Evolutionary conservation across 2,329 filamentous ascomycete species (phyloP), one percentile per base, ranked within the genome.

Genomic region (Talaromyces sp.): DNA sequence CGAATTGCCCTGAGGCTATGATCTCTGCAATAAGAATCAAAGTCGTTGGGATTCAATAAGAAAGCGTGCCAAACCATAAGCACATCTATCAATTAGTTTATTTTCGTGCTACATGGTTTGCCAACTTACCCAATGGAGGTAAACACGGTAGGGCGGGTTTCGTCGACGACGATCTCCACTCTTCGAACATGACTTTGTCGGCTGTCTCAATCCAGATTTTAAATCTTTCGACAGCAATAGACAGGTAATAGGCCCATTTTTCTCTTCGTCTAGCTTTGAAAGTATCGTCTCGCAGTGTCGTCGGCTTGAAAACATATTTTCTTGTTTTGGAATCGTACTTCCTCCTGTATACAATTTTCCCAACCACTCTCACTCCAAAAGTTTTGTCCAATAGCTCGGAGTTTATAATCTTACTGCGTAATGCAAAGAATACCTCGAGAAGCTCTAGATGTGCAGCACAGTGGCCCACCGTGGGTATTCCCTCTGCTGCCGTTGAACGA

Each of bases 1-100:
- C 1, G 52, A 24, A n/a, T 53, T 14, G 0, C 58, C 50, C 10
- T 61, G 6, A 63, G 54, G 12, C 48, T 31, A 29, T 57, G 46
- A 24, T 48, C 19, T 31, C 38, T 35, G 29, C 57, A 59, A 61
- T 60, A 66, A 24, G 2, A 41, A 60, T 56, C 12, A 48, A 69
- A 71, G 1, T 66, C 24, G 0, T 52, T 60, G 0, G 74, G 72
- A 31, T 77, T 76, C 3, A 75, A 64, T 38, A 76, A 63, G 7
- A 71, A 69, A 0, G 74, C 65, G 54, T 77, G 74, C 74, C 73
- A 77, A 0, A 75, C 70, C 72, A 75, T 74, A 3, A 76, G 55
- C 1, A 76, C 58, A 63, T 76, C 74, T 32, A 68, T 6, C 43
- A 9, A 24, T 48, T 14, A 48, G 43, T 19, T 48, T 24, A 21